These are phyloP conservation scores for Endocarpon pusillum DNA, from an alignment of 495 filamentous ascomycete genomes.

Conservation along the genomic window DNA sequence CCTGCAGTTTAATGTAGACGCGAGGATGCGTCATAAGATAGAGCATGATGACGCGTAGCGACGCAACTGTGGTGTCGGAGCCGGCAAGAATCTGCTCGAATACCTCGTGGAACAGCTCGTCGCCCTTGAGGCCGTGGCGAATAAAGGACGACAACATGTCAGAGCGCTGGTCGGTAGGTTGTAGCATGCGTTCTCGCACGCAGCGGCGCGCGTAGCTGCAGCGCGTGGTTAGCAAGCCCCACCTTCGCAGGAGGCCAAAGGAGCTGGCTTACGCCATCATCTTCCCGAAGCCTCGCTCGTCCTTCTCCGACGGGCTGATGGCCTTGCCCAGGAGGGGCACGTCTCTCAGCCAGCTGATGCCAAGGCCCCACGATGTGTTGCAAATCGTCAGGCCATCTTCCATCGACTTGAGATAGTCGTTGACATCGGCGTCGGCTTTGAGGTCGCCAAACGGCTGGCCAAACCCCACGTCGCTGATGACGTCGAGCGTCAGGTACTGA, in stretches of 20 bases:
- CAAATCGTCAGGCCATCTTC: slow-evolving; percentile 17
- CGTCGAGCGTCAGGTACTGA: slow-evolving; percentile 29
- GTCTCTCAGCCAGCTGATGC: slow-evolving; percentile 13
- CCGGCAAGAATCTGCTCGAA: slow-evolving; percentile 33
- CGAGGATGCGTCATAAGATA: slow-evolving; percentile 28
- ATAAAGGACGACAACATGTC: slow-evolving; percentile 24
- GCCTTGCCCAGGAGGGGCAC: slow-evolving; percentile 12
- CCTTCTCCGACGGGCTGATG: slow-evolving; percentile 14
- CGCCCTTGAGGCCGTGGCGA: slow-evolving; percentile 18
- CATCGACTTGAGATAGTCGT: slow-evolving; percentile 25
- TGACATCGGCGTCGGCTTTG: slow-evolving; percentile 27
- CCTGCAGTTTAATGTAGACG: slow-evolving; percentile 24
- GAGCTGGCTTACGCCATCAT: slow-evolving; percentile 13
- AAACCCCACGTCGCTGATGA: slow-evolving; percentile 27
- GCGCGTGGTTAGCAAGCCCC: too few species aligned
- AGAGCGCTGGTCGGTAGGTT: slow-evolving; percentile 9
- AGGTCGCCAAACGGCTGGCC: slow-evolving; percentile 25
- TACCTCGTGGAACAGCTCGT: slow-evolving; percentile 17
- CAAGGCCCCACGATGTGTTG: too few species aligned
- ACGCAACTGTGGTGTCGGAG: slow-evolving; percentile 44
- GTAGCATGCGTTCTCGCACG: slow-evolving; percentile 11
- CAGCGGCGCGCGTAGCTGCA: too few species aligned
- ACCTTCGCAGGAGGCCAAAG: background rate
- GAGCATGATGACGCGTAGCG: slow-evolving; percentile 38
- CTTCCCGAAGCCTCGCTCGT: slow-evolving; percentile 17